Base-by-base conservation (phyloP, 2,329 filamentous ascomycete species). In the Aureobasidium pullulans region DNA sequence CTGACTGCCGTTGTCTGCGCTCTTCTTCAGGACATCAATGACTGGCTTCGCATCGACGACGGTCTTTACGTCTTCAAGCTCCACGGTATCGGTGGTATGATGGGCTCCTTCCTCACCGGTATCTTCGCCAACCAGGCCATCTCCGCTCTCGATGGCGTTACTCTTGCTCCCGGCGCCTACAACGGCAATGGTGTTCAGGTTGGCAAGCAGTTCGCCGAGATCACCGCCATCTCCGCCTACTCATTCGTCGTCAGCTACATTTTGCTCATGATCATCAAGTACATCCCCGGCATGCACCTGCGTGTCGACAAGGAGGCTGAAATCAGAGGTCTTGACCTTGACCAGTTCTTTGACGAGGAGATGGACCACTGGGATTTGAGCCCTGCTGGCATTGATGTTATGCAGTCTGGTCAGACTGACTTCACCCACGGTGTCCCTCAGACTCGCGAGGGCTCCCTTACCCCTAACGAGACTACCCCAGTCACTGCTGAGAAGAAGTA, bases 61-160 rank as follows among this genome's bases (percentile, higher is more conserved):
- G 79, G 80, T 10, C 78, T 84, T 66, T 80, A 84, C 62, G 80
- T 84, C 43, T 84, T 84, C 74, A 83, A 81, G 66, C 76, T 83
- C 11, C 81, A 84, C 66, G 80, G 79, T 15, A 74, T 82, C 28
- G 82, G 81, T 42, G 82, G 81, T 23, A 82, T 83, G 72, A 72
- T 79, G 40, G 82, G 82, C 8, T 79, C 79, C 31, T 81, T 84
- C 69, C 66, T 84, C 48, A 84, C 81, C 2, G 81, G 80, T 6
- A 77, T 84, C 64, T 84, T 84, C 63, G 81, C 81, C 37, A 74
- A 75, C 34, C 72, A 77, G 65, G 69, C 72, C 57, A 73, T 79
- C 59, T 75, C 75, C 10, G 69, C 72, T 15, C 75, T 84, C 42
- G 81, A 83, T 58, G 80, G 81, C 47, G 70, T 68, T 11, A 78